Evolutionary conservation across 2,329 filamentous ascomycete species (phyloP), one percentile per base, ranked within the genome.

Genomic region (Verticillium zaregamsianum): DNA sequence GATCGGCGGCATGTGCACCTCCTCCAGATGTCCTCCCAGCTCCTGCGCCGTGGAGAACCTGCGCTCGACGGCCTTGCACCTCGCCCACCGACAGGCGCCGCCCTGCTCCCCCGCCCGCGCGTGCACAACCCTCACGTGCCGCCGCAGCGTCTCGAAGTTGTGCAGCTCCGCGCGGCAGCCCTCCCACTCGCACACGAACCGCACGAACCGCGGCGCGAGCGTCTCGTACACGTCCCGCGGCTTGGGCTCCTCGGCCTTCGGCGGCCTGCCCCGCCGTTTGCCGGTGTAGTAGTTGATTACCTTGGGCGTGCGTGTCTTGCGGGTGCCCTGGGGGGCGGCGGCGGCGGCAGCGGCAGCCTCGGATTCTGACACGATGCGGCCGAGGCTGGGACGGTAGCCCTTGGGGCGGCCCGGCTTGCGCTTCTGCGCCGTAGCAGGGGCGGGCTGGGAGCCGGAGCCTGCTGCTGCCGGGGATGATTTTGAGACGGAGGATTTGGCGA

Each of bases 131-230:
- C 72, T 68, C 15, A 89, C 72, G 65, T 89, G 86, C 61, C 74
- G 76, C 28, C 81, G 77, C 49, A 89, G 70, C 11, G 85, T 89
- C 14, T 83, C 82, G 61, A 87, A 71, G 67, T 89, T 89, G 58
- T 88, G 85, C 55, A 89, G 74, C 71, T 88, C 83, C 3, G 86
- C 86, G 33, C 76, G 79, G 68, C 86, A 89, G 0, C 76, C 76
- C 25, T 73, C 65, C 86, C 86, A 89, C 69, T 88, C 84, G 71
- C 86, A 89, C 11, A 79, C 62, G 67, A 85, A 89, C 2, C 77
- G 71, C n/a, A 79, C 61, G 66, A 82, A 87, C 5, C 72, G 72
- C 6, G 82, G 77, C 25, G 76, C 69, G 25, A 79, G 69, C 23
- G 65, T 68, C 32, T 72, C 68, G 62, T 83, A 86, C 32, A 78